Percentiles rank a stretch among this genome's conserved stretches.
Evolutionary conservation across 2,329 filamentous ascomycete genomes (phyloP).

Genomic region (Fusarium bulbicola): DNA sequence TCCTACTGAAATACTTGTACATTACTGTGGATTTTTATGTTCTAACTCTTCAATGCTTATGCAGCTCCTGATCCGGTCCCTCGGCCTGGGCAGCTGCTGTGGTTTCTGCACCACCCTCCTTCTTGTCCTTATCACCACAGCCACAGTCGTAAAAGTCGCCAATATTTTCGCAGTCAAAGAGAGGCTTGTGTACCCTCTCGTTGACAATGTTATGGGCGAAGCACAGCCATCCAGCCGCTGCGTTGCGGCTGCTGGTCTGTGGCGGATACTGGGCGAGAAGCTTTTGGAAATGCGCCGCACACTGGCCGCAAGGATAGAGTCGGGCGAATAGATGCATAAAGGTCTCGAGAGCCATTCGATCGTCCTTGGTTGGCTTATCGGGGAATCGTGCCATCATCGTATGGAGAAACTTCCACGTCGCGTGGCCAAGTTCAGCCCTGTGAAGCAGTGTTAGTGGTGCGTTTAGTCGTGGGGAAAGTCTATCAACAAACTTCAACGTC

Average conservation of each 20-base stretch:
- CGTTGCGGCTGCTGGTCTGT: conserved; percentile 70
- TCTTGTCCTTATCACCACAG: conserved; percentile 70
- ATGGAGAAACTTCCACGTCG: conserved; percentile 76
- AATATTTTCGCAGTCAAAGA: conserved; percentile 73
- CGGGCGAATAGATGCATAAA: conserved; percentile 73
- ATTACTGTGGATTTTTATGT: background rate
- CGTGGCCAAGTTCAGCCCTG: conserved; percentile 72
- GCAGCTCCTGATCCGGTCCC: conserved; percentile 28
- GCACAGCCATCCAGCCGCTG: conserved; percentile 74
- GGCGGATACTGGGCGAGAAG: conserved; percentile 70
- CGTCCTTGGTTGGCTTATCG: conserved; percentile 69
- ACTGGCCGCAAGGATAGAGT: conserved; percentile 77
- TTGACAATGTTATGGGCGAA: conserved; percentile 76
- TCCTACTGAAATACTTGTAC: conserved; percentile 12
- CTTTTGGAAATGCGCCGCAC: conserved; percentile 72
- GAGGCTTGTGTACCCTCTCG: conserved; percentile 66
- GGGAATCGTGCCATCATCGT: conserved; percentile 77
- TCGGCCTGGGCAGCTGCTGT: conserved; percentile 31
- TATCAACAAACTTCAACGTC: conserved; percentile 71
- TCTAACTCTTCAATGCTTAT: conserved; percentile 28
- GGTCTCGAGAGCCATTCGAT: conserved; percentile 69
- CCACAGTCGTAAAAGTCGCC: conserved; percentile 78
- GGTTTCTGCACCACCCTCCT: conserved; percentile 39
- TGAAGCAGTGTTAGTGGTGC: conserved; percentile 8
- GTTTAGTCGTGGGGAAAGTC: background rate